Conservation (phyloP, 208 protist species). For the Trypanosoma conorhini region DNA sequence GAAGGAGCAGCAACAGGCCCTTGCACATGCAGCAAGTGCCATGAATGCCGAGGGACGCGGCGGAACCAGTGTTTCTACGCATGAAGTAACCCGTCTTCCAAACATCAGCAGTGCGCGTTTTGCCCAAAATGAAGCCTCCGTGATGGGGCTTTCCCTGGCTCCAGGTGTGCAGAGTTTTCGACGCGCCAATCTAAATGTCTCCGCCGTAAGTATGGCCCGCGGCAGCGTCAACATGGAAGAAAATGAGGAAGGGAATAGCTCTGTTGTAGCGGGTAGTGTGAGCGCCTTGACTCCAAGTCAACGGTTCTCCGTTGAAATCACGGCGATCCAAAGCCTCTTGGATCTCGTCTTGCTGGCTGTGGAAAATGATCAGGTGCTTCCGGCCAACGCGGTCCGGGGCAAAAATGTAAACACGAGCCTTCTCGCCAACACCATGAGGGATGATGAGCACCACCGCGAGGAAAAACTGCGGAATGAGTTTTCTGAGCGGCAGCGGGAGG, state of each 20-base stretch:
- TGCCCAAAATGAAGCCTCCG: neutral
- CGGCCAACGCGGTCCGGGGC: constrained; percentile 16
- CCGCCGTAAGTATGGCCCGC: neutral
- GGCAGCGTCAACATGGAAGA: neutral
- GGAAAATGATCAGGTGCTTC: constrained; percentile 71
- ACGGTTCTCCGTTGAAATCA: constrained; percentile 40
- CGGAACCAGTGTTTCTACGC: neutral
- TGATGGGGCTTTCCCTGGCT: constrained; percentile 6
- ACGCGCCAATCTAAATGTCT: constrained; percentile 7
- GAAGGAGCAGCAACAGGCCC: constrained; percentile 36
- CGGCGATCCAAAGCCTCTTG: constrained; percentile 75
- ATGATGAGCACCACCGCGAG: constrained; percentile 41
- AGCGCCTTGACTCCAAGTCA: neutral
- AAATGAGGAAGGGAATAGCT: constrained; percentile 7
- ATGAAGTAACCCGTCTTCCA: neutral
- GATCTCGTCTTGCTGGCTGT: constrained; percentile 85
- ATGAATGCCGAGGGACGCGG: constrained; percentile 5
- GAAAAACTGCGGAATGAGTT: constrained; percentile 47
- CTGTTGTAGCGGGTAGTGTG: neutral
- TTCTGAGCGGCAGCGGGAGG: constrained; percentile 45
- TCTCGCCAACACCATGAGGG: constrained; percentile 32
- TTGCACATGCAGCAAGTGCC: constrained; percentile 9
- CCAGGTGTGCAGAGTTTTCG: too few relatives aligned
- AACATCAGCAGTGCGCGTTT: neutral
- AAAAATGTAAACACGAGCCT: constrained; percentile 30